Evolutionary conservation across 2,329 filamentous ascomycete genomes (phyloP).

Genomic region (Pyrenophora seminiperda): DNA sequence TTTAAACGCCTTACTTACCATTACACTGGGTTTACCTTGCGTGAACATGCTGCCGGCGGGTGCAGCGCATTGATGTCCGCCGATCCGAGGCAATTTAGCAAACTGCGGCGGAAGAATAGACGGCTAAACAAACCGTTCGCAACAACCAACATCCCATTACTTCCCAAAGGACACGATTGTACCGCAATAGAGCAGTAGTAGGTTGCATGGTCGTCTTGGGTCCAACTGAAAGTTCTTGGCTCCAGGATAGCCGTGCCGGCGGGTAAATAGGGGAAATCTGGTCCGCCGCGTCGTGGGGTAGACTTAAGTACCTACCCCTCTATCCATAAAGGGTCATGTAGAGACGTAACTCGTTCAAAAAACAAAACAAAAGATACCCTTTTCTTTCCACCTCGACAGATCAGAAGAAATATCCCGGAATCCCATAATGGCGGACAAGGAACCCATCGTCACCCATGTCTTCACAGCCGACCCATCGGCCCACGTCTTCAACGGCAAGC

Average conservation of each 20-base stretch:
- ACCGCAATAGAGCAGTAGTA: conserved; percentile 23
- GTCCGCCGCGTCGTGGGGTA: conserved; percentile 31
- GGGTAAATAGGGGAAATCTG: conserved; percentile 39
- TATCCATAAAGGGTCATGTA: conserved; percentile 31
- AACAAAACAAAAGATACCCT: no score
- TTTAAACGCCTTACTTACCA: not conserved
- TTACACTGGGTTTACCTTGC: not conserved
- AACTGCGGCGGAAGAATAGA: conserved; percentile 37
- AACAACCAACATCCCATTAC: conserved; percentile 17
- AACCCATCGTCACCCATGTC: conserved; percentile 72
- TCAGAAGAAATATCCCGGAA: not conserved
- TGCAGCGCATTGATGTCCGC: conserved; percentile 22
- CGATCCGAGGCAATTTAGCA: conserved; percentile 26
- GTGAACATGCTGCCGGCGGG: conserved; percentile 3
- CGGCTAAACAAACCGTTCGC: conserved; percentile 37
- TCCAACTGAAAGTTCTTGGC: conserved; percentile 24
- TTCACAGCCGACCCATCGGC: conserved; percentile 83
- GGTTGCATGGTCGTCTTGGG: conserved; percentile 21
- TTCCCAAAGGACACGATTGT: conserved; percentile 20
- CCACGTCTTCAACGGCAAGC: conserved; percentile 74
- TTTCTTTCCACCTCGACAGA: conserved; percentile 1
- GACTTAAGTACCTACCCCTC: conserved; percentile 34
- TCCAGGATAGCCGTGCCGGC: conserved; percentile 36
- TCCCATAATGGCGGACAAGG: conserved; percentile 46
- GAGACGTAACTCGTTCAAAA: no score